Evolutionary conservation across 139 green algal species (phyloP).

Genomic region (Monoraphidium neglectum): DNA sequence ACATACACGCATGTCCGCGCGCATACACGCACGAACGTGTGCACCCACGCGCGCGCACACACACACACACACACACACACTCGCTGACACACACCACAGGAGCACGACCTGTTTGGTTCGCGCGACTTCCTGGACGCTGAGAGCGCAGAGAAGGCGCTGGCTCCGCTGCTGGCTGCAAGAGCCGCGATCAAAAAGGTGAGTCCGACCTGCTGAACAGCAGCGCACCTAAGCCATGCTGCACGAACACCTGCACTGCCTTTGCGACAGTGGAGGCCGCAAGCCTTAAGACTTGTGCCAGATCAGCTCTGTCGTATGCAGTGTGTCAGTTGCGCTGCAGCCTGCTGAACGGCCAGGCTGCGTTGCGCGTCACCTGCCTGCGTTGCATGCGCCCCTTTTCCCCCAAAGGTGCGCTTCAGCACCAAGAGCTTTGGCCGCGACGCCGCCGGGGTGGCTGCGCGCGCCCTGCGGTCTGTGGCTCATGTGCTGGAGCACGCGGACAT

Average conservation of each 20-base stretch:
- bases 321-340: too few relatives aligned
- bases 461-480: slow-evolving; percentile 56
- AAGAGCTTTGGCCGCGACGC: slow-evolving; percentile 89
- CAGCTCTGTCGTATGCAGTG: too few relatives aligned
- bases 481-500: slow-evolving; percentile 82
- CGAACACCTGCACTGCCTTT: too few relatives aligned
- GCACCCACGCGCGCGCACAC: too few relatives aligned
- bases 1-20: background rate
- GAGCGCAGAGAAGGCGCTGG: slow-evolving; percentile 65
- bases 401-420: slow-evolving; percentile 81
- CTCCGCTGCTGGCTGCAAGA: slow-evolving; percentile 62
- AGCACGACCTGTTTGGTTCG: slow-evolving; percentile 80
- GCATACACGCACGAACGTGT: too few relatives aligned
- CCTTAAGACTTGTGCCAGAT: too few relatives aligned
- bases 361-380: background rate
- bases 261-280: too few relatives aligned
- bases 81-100: background rate
- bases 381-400: background rate
- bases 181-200: slow-evolving; percentile 63
- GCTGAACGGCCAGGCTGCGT: background rate
- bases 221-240: too few relatives aligned
- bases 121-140: slow-evolving; percentile 88
- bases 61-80: too few relatives aligned
- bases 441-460: slow-evolving; percentile 73
- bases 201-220: too few relatives aligned